phyloP scores from a whole-genome alignment of 352 stramenopile genomes.

The Phytophthora sojae region DNA sequence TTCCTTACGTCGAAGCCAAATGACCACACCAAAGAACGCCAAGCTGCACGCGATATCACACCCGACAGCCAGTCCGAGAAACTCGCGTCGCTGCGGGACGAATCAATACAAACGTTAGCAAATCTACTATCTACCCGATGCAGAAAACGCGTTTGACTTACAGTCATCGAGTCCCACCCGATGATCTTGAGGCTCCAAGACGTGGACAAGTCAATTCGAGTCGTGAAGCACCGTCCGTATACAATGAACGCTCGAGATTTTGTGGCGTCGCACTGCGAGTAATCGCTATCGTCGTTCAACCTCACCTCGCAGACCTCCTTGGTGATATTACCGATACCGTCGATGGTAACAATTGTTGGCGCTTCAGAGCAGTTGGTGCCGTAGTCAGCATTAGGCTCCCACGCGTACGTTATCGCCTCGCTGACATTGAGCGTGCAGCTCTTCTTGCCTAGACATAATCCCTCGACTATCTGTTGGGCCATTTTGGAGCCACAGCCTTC shows the following conservation, averaged over 20 bases:
- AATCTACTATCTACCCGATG: neutral
- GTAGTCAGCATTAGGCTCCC: constrained; percentile 55
- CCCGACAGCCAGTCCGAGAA: constrained; percentile 71
- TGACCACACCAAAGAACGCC: constrained; percentile 69
- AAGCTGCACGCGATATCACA: constrained; percentile 76
- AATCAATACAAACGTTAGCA: neutral
- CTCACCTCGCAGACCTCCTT: constrained; percentile 43
- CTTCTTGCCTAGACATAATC: constrained; percentile 73
- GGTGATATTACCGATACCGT: constrained; percentile 39
- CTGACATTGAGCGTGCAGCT: constrained; percentile 74
- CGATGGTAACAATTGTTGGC: constrained; percentile 30
- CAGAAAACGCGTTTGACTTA: constrained; percentile 23
- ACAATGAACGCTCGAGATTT: constrained; percentile 66
- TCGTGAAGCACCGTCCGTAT: constrained; percentile 79
- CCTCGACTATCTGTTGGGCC: constrained; percentile 73
- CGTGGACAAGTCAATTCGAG: constrained; percentile 74
- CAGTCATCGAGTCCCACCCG: constrained; percentile 83
- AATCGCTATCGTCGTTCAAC: constrained; percentile 68
- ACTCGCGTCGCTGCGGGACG: constrained; percentile 60
- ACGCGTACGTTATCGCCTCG: constrained; percentile 62
- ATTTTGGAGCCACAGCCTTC: constrained; percentile 49
- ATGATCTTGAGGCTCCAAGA: constrained; percentile 82
- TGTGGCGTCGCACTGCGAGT: constrained; percentile 46
- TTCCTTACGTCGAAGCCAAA: constrained; percentile 82
- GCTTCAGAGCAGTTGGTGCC: constrained; percentile 47